These are phyloP conservation scores for Penicillium brasilianum DNA, from an alignment of 2,329 filamentous ascomycete genomes.

Conservation along the genomic window DNA sequence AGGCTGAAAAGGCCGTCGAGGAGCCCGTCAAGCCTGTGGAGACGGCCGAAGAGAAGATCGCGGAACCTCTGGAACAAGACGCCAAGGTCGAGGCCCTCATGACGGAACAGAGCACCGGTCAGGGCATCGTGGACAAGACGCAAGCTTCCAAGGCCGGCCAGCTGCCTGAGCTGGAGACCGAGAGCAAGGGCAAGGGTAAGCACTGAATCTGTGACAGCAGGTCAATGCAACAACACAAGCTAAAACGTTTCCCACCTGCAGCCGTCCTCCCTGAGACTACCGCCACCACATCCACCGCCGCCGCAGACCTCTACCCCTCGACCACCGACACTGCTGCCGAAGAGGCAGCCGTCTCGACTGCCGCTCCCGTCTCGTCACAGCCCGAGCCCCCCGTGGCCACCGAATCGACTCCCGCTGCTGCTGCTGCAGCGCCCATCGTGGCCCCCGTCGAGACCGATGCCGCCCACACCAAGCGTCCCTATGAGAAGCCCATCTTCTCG, in stretches of 20 bases:
- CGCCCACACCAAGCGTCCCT: constrained; percentile 42
- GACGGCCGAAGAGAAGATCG: constrained; percentile 2
- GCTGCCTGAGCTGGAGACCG: constrained; percentile 23
- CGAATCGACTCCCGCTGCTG: neutral
- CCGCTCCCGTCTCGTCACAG: constrained; percentile 15
- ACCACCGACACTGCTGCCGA: constrained; percentile 25
- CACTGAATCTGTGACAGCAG: neutral
- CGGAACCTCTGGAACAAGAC: constrained; percentile 1
- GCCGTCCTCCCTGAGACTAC: constrained; percentile 30
- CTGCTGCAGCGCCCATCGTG: neutral
- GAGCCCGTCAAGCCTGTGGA: neutral
- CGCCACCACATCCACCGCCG: constrained; percentile 25
- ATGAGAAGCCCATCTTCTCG: constrained; percentile 40
- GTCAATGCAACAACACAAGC: neutral
- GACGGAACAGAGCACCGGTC: constrained; percentile 20
- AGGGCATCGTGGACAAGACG: constrained; percentile 31
- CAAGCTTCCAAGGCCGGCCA: constrained; percentile 31
- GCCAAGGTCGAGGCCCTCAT: constrained; percentile 14
- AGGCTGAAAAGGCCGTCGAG: constrained; percentile 17
- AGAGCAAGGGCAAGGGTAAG: constrained; percentile 28
- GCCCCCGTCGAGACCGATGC: constrained; percentile 25
- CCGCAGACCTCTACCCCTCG: constrained; percentile 28
- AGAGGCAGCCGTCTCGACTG: constrained; percentile 26
- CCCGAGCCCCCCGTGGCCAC: constrained; percentile 24
- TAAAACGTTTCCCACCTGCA: constrained; percentile 9